A percentile compares a stretch with the other conserved stretches of the same genome.
Conservation (phyloP, 2,329 filamentous ascomycete species). For the Tolypocladium pustulatum region DNA sequence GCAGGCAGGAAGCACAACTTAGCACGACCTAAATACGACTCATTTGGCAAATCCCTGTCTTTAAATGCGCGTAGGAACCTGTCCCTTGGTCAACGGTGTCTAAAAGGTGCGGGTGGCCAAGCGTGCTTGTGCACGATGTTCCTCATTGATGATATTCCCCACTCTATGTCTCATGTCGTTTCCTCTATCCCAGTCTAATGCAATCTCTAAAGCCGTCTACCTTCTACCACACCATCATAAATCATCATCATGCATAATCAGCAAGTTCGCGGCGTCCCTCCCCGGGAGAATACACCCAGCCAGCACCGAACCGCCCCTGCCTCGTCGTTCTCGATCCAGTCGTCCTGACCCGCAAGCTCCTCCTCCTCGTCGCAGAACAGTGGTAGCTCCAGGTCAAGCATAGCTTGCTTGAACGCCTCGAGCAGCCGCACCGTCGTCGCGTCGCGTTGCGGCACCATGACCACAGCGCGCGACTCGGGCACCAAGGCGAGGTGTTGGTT, state of each 20-base stretch:
- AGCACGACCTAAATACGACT: too few species aligned
- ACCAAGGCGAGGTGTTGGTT: slow-evolving; percentile 51
- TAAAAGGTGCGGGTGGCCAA: too few species aligned
- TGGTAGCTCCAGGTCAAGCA: slow-evolving; percentile 39
- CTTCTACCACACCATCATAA: background rate
- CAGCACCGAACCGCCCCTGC: slow-evolving; percentile 49
- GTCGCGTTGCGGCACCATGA: slow-evolving; percentile 75
- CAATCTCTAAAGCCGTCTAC: too few species aligned
- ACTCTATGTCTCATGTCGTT: background rate
- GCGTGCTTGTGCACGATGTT: too few species aligned
- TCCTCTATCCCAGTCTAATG: background rate
- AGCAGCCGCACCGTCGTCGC: slow-evolving; percentile 53
- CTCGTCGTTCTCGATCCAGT: slow-evolving; percentile 54
- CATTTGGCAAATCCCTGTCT: too few species aligned
- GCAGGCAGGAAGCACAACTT: too few species aligned
- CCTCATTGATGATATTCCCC: too few species aligned
- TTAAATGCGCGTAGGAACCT: too few species aligned
- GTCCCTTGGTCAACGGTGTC: too few species aligned
- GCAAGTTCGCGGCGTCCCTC: slow-evolving; percentile 12
- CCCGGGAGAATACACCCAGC: slow-evolving; percentile 50
- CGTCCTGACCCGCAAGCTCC: slow-evolving; percentile 56
- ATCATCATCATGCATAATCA: background rate
- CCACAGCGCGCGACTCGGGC: slow-evolving; percentile 52
- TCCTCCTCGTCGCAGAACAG: slow-evolving; percentile 48
- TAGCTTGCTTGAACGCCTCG: slow-evolving; percentile 47